Evolutionary conservation across 306 rosid species (phyloP), one percentile per base, ranked within the genome.

Genomic region (Prunus armeniaca): DNA sequence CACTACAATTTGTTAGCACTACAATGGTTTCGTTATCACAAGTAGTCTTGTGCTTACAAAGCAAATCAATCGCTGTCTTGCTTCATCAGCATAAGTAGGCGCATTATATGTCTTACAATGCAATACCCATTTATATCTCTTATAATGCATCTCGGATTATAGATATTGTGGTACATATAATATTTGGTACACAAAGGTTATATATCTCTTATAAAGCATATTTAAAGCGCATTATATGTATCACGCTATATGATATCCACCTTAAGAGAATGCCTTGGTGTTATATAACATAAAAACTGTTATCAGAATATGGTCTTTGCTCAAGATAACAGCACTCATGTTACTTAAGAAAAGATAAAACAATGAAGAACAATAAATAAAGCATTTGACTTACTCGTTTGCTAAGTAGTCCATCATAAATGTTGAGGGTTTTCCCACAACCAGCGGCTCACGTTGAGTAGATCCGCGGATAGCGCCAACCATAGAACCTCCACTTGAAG

Each of bases 341-440:
- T 6, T 69, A 49, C 34, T 69, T 61, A 49, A n/a, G 18, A 25
- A 34, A 1, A 38, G 41, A 6, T 19, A 43, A 22, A 20, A 68
- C 19, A 19, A 19, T 56, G 20, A 65, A 52, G 71, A 74, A 80
- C 71, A 54, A 28, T 56, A 76, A 75, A 62, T 5, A 76, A 41
- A 74, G 58, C 7, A 69, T 61, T 27, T 46, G 79, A 82, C 73
- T 60, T 88, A 92, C 99, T 89, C 65, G 83, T 86, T 81, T 65
- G 97, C 92, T 56, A 95, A 76, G 89, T 89, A 92, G 85, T 92
- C 99, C 97, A 95, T 95, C 99, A 95, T 95, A 82, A 95, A 95
- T 25, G 99, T 92, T 12, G 99, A 92, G 80, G 99, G 97, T 76
- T 95, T 95, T 75, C 99, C 99, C 67, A 92, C 97, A 28, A 95